These are phyloP conservation scores for Colletotrichum salicis DNA, from an alignment of 2,329 filamentous ascomycete genomes.

Conservation along the genomic window DNA sequence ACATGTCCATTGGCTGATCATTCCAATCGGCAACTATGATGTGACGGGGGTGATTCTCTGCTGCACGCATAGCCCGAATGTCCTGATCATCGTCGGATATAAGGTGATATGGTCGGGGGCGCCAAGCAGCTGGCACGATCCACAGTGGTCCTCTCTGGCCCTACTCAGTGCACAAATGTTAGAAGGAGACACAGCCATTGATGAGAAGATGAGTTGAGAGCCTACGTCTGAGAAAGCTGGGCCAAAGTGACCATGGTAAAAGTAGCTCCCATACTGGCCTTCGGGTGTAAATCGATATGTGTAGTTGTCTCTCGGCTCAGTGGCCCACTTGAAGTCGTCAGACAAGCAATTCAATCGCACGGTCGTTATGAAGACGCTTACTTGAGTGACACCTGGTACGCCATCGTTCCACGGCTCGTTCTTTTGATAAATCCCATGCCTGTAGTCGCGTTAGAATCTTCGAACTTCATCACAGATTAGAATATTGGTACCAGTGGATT, in stretches of 20 bases:
- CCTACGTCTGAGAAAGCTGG: conserved; percentile 25
- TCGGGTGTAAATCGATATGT: conserved; percentile 21
- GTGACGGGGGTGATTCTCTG: conserved; percentile 6
- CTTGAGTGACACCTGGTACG: conserved; percentile 24
- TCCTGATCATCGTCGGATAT: conserved; percentile 3
- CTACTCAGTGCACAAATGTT: background rate
- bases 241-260: conserved; percentile 21
- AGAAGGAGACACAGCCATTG: background rate
- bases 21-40: conserved; percentile 26
- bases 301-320: conserved; percentile 25
- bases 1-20: conserved; percentile 25
- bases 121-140: conserved; percentile 22
- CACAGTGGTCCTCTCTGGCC: conserved; percentile 16
- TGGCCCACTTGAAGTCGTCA: conserved; percentile 11
- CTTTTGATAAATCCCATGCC: too few species aligned
- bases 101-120: conserved; percentile 12
- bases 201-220: background rate
- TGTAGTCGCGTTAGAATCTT: too few species aligned
- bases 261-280: conserved; percentile 29
- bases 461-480: too few species aligned
- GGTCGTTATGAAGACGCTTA: background rate
- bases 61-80: conserved; percentile 8
- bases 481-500: conserved; percentile 2
- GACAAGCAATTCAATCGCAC: background rate
- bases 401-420: too few species aligned